These are phyloP conservation scores for Prunus salicina DNA, from an alignment of 306 rosid genomes.

Conservation along the genomic window DNA sequence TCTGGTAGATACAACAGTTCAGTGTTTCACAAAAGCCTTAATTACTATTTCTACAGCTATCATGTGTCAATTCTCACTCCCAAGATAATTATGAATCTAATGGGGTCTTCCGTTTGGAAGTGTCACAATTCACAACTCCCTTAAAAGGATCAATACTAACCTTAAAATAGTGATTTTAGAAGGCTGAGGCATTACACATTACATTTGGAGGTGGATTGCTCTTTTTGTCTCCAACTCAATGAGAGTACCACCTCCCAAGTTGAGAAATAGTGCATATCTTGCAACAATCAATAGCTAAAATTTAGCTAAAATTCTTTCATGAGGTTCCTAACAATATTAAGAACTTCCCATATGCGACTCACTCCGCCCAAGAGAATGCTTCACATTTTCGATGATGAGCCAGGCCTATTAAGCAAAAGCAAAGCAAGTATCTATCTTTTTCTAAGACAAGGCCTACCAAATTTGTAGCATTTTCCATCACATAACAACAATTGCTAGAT, in stretches of 20 bases:
- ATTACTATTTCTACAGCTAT: neutral
- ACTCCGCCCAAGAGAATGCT: neutral
- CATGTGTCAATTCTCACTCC: neutral
- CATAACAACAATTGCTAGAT: conserved; percentile 1
- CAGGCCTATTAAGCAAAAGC: neutral
- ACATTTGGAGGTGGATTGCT: neutral
- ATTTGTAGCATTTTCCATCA: neutral
- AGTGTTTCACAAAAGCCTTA: neutral
- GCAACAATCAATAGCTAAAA: neutral
- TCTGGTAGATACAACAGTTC: neutral
- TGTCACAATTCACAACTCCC: neutral
- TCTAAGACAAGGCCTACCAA: neutral
- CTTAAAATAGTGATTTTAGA: neutral
- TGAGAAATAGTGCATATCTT: neutral
- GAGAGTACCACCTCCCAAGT: neutral
- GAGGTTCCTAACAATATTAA: neutral
- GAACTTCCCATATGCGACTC: neutral
- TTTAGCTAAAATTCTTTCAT: neutral
- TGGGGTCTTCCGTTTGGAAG: neutral
- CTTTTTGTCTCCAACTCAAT: no score
- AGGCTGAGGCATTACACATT: no score
- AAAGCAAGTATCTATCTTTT: neutral
- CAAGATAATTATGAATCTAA: neutral
- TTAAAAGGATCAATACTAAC: neutral
- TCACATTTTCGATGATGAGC: neutral